These are phyloP conservation scores for Populus ilicifolia DNA, from an alignment of 345 rosid species.

Conservation along the genomic window DNA sequence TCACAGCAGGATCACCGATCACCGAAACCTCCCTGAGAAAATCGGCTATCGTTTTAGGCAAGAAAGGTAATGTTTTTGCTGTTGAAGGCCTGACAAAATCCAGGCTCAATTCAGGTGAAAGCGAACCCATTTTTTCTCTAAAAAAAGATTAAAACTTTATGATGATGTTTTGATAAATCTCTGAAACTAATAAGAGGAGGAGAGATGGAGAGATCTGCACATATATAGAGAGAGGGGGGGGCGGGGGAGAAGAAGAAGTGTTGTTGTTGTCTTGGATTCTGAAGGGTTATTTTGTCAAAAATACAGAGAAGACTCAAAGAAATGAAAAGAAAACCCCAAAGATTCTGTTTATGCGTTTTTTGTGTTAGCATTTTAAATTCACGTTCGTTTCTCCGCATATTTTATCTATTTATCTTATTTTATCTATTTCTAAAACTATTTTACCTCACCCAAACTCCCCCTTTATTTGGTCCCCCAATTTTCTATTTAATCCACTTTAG, in stretches of 20 bases:
- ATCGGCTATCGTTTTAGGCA: constrained; percentile 51
- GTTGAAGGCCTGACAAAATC: constrained; percentile 38
- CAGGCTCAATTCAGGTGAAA: constrained; percentile 65
- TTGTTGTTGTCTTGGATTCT: neutral
- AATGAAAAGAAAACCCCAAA: neutral
- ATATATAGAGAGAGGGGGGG: constrained; percentile 18
- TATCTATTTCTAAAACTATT: neutral
- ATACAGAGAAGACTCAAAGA: neutral
- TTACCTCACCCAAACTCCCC: neutral
- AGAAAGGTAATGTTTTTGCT: constrained; percentile 14
- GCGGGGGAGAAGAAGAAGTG: constrained; percentile 14
- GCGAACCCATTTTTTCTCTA: constrained; percentile 43
- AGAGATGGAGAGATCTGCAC: constrained; percentile 32
- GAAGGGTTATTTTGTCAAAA: neutral
- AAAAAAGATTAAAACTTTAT: neutral
- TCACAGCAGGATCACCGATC: constrained; percentile 44
- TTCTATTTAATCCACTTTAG: neutral
- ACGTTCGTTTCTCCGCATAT: constrained; percentile 64
- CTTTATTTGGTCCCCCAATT: neutral
- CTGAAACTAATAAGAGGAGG: constrained; percentile 4
- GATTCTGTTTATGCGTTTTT: constrained; percentile 32
- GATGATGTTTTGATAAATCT: neutral
- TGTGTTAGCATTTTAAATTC: constrained; percentile 14
- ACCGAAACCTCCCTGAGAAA: constrained; percentile 44
- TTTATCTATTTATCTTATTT: constrained; percentile 26